phyloP scores from a whole-genome alignment of 257 asterid genomes.

The Knoxia roxburghii region DNA sequence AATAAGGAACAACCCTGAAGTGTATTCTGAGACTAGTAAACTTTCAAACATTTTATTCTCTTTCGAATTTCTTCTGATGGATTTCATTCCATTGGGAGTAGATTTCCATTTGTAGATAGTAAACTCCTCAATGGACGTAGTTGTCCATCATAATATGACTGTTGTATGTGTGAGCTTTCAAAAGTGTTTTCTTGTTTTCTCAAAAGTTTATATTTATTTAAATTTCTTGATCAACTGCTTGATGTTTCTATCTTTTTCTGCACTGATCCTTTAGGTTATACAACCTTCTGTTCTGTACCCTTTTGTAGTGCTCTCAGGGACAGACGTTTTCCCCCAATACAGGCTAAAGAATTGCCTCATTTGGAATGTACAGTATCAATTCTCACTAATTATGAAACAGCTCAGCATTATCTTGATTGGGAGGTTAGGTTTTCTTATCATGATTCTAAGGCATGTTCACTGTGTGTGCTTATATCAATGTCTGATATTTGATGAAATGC shows the following conservation, averaged over 20 bases:
- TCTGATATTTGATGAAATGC: background rate
- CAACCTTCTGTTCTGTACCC: conserved; percentile 5
- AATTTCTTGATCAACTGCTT: background rate
- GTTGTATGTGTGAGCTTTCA: background rate
- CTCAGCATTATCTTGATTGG: conserved; percentile 84
- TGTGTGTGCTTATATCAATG: background rate
- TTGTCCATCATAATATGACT: background rate
- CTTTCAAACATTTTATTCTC: background rate
- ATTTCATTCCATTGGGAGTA: background rate
- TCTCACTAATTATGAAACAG: conserved; percentile 78
- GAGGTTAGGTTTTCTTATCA: conserved; percentile 54
- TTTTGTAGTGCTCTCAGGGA: conserved; percentile 83
- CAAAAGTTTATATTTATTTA: background rate
- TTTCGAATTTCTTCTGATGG: background rate
- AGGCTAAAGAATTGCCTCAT: conserved; percentile 77
- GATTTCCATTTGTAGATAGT: background rate
- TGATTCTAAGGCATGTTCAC: background rate
- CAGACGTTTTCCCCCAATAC: conserved; percentile 89
- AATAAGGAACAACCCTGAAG: too few relatives aligned
- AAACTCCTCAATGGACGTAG: background rate
- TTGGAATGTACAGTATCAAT: conserved; percentile 95
- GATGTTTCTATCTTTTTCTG: background rate
- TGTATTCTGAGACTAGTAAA: background rate
- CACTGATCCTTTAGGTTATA: background rate
- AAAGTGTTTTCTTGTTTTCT: background rate